These are phyloP conservation scores for Lactarius sanguifluus DNA, from an alignment of 768 basidiomycete genomes.

Conservation along the genomic window DNA sequence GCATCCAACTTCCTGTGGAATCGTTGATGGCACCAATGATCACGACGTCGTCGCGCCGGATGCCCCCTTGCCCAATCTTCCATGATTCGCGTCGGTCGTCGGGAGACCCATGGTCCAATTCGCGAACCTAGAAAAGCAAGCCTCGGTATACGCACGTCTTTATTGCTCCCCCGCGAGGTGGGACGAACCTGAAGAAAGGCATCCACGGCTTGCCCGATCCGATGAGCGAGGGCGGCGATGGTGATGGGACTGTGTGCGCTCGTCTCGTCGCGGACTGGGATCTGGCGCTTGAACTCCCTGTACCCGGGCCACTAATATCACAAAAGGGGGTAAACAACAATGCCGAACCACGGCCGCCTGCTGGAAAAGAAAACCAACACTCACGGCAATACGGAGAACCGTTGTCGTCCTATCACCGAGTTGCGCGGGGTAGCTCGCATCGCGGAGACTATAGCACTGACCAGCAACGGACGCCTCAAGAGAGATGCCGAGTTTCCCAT, in stretches of 20 bases:
- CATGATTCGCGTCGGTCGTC: neutral
- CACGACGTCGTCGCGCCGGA: neutral
- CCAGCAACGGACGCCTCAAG: neutral
- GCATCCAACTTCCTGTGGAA: slow-evolving; percentile 9
- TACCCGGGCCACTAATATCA: slow-evolving; percentile 6
- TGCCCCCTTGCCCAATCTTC: neutral
- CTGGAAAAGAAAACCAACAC: neutral
- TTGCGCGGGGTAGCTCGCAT: neutral
- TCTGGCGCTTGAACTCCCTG: slow-evolving; percentile 1
- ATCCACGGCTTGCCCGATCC: neutral
- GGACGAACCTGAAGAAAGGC: neutral
- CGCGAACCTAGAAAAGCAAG: neutral
- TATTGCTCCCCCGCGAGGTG: neutral
- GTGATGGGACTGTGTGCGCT: slow-evolving; percentile 5
- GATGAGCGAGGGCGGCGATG: neutral
- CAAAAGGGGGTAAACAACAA: neutral
- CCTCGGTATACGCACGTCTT: neutral
- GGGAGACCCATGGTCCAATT: neutral
- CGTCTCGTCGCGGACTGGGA: slow-evolving; percentile 5
- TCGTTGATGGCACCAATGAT: slow-evolving; percentile 7
- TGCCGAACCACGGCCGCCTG: neutral
- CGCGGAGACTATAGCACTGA: neutral
- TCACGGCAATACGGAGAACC: neutral
- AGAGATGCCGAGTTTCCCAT: neutral
- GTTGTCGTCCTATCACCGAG: neutral